Evolutionary conservation across 306 rosid species (phyloP), one percentile per base, ranked within the genome.

Genomic region (Dryas alaskensis): DNA sequence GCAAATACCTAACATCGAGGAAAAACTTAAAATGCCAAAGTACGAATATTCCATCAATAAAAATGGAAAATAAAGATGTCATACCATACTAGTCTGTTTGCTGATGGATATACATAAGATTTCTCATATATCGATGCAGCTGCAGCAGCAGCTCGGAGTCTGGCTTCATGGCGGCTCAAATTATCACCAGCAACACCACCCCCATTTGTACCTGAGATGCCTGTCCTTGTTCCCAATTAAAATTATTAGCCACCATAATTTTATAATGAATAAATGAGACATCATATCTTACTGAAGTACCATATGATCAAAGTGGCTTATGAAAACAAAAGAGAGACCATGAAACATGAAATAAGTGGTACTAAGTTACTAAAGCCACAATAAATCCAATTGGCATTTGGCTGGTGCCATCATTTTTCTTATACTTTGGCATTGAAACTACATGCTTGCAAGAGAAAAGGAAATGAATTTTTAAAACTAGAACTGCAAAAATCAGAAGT

Each of bases 61-160:
- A 42, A 73, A 73, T 10, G 69, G 59, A 60, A 12, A 55, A 66
- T 57, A 64, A 66, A 81, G 16, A 8, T n/a, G 1, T 17, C 86
- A 58, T 95, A 95, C 99, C 99, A 81, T 58, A 52, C 93, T 75
- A 83, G 79, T 47, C 95, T 80, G 80, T 81, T 81, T 79, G 90
- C 81, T 49, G 88, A 79, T 54, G 90, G 88, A 79, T 84, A 86
- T 45, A 86, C 88, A 64, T 61, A 80, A 78, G 98, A 94, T 75
- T 88, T 94, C 89, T 88, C 97, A 78, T 94, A 94, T 76, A 89
- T 80, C 52, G 96, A 84, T 68, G 98, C 98, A 39, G 98, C 96
- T 5, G 92, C 88, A 14, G 96, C 96, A n/a, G 96, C 96, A 65
- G 98, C 95, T 86, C 65, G 97, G 65, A 89, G 95, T 83, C 97